These are phyloP conservation scores for Diaporthe longicolla DNA, from an alignment of 2,329 filamentous ascomycete species.

Conservation along the genomic window DNA sequence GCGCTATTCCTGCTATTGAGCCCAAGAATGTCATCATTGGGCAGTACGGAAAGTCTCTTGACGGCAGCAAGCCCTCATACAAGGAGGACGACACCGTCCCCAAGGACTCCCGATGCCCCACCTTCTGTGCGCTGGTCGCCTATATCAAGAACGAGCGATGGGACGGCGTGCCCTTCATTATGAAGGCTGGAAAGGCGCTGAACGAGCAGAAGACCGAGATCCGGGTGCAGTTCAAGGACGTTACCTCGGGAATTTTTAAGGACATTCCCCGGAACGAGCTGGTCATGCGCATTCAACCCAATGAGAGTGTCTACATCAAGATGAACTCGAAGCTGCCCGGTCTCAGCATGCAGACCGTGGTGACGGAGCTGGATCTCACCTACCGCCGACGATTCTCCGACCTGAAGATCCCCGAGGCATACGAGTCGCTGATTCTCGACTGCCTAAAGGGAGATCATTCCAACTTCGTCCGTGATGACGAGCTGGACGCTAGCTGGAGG, in stretches of 20 bases:
- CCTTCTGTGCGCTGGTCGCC: conserved; percentile 96
- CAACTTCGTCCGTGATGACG: conserved; percentile 98
- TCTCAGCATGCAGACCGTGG: conserved; percentile 98
- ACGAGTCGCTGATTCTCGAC: conserved; percentile 97
- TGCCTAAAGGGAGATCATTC: conserved; percentile 99
- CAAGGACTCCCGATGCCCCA: conserved; percentile 96
- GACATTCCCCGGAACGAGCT: conserved; percentile 99
- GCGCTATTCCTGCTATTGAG: conserved; percentile 93
- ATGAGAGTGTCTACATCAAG: conserved; percentile 99
- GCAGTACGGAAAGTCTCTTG: conserved; percentile 96
- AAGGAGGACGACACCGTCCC: conserved; percentile 99
- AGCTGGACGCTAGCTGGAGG: conserved; percentile 97
- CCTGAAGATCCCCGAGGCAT: conserved; percentile 98
- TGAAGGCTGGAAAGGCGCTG: conserved; percentile 98
- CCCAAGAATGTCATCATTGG: conserved; percentile 99
- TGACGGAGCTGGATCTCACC: conserved; percentile 97
- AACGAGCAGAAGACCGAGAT: conserved; percentile 99
- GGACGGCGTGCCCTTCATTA: conserved; percentile 99
- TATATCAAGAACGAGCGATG: conserved; percentile 99
- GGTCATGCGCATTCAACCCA: conserved; percentile 98
- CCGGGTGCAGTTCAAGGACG: conserved; percentile 99
- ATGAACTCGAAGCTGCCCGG: conserved; percentile 99
- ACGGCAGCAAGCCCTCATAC: conserved; percentile 96
- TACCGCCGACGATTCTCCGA: conserved; percentile 99
- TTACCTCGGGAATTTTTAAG: conserved; percentile 99